A percentile compares a stretch with the other conserved stretches of the same genome.
phyloP scores from a whole-genome alignment of 352 stramenopile species.

The Pythium sukuiense region DNA sequence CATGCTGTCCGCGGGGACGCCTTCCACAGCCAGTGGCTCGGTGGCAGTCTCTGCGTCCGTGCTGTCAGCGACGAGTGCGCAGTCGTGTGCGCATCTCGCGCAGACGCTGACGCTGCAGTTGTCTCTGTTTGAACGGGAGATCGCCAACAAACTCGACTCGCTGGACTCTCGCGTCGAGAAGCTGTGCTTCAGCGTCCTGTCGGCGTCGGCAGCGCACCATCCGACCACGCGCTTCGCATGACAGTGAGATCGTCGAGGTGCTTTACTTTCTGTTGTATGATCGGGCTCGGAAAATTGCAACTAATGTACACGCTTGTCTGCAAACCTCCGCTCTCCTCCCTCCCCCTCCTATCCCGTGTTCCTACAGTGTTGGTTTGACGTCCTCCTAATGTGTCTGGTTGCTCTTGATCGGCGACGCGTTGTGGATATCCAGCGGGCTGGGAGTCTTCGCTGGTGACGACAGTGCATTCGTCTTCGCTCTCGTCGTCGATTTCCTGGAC shows the following conservation, averaged over 20 bases:
- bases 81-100: conserved; percentile 24
- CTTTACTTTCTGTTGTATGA: neutral
- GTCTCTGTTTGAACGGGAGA: conserved; percentile 49
- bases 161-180: conserved; percentile 67
- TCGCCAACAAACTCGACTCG: conserved; percentile 56
- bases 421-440: conserved; percentile 24
- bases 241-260: conserved; percentile 14
- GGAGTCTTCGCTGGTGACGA: conserved; percentile 12
- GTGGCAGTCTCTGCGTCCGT: neutral
- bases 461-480: conserved; percentile 7
- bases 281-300: neutral
- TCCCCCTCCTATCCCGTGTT: neutral
- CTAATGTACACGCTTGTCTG: conserved; percentile 7
- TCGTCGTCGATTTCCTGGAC: neutral
- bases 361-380: neutral
- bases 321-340: conserved; percentile 1
- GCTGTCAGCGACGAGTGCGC: neutral
- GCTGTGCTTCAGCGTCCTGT: conserved; percentile 45
- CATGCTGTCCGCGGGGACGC: conserved; percentile 30
- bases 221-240: conserved; percentile 20
- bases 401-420: conserved; percentile 19
- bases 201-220: conserved; percentile 11
- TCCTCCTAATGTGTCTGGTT: conserved; percentile 32
- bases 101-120: conserved; percentile 37
- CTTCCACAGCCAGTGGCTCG: neutral